Evolutionary conservation across 306 rosid genomes (phyloP), one percentile per base, ranked within the genome.

Genomic region (Quercus variabilis): DNA sequence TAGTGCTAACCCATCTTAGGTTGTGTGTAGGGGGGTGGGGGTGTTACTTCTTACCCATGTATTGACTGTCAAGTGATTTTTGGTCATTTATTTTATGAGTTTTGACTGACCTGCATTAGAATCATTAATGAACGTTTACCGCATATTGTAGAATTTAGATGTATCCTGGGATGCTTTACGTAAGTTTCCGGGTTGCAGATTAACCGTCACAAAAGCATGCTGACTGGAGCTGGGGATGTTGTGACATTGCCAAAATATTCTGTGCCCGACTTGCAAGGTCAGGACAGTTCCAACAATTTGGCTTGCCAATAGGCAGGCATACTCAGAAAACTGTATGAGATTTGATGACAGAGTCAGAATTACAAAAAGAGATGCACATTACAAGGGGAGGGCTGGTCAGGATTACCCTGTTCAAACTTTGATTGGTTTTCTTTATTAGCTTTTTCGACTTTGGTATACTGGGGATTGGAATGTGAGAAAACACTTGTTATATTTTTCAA

Each of bases 151-250:
- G 90, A 82, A 80, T 84, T 74, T 84, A 86, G 92, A 85, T 83
- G 74, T 81, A 79, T 85, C 86, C 82, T 77, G 81, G 94, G 81
- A 85, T 88, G 86, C 90, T 87, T 87, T 86, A 88, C 78, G 85
- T 87, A 77, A 82, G 86, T 87, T 90, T 89, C 91, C 90, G 79
- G 87, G 97, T 85, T 89, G 91, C 91, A 77, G 96, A 84, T 84
- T 85, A 87, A 78, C 87, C 90, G 83, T 81, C 74, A 74, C 84
- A 72, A 71, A 80, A 78, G 91, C 91, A 75, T 82, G 87, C 79
- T 85, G 81, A 75, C 78, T 80, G 90, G 85, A 73, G 76, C 80
- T 75, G 81, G 81, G 81, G 74, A 75, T 74, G 71, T 62, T 74
- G 75, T 74, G 69, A 70, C 64, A 73, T 79, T 76, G 85, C 85